Evolutionary conservation across 2,329 filamentous ascomycete genomes (phyloP).

Genomic region (Sarocladium strictum): DNA sequence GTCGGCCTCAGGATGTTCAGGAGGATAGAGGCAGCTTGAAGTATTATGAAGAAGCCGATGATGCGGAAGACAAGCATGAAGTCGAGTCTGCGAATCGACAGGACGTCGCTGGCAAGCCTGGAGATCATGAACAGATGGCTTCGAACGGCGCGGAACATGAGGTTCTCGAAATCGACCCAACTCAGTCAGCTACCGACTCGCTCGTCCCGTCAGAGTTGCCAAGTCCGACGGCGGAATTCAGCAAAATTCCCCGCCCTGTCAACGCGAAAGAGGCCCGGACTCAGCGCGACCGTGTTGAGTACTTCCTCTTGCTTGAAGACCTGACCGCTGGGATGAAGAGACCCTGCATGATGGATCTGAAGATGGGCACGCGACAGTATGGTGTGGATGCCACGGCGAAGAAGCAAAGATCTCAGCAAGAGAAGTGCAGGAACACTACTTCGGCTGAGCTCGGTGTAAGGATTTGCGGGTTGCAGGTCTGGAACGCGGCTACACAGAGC

Average conservation of each 20-base stretch:
- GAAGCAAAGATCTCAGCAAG: slow-evolving; percentile 87
- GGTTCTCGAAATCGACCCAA: slow-evolving; percentile 7
- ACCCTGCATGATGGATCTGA: slow-evolving; percentile 93
- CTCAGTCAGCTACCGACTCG: slow-evolving; percentile 20
- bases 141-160: slow-evolving; percentile 14
- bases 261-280: slow-evolving; percentile 74
- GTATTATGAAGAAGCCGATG: slow-evolving; percentile 85
- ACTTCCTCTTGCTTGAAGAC: slow-evolving; percentile 90
- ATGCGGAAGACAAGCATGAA: slow-evolving; percentile 71
- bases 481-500: slow-evolving; percentile 75
- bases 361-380: slow-evolving; percentile 98
- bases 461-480: slow-evolving; percentile 93
- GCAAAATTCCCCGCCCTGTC: slow-evolving; percentile 51
- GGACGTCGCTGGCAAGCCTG: slow-evolving; percentile 9
- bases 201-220: slow-evolving; percentile 28
- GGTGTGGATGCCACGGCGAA: slow-evolving; percentile 86
- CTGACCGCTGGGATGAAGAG: slow-evolving; percentile 94
- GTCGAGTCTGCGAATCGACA: slow-evolving; percentile 13
- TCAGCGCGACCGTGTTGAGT: slow-evolving; percentile 68
- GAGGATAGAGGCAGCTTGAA: slow-evolving; percentile 72
- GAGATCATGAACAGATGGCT: not conserved
- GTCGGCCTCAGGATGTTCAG: slow-evolving; percentile 66
- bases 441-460: slow-evolving; percentile 87
- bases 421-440: slow-evolving; percentile 89
- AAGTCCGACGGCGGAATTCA: slow-evolving; percentile 29